Conservation (phyloP, 345 rosid genomes). For the Dipteronia dyeriana region DNA sequence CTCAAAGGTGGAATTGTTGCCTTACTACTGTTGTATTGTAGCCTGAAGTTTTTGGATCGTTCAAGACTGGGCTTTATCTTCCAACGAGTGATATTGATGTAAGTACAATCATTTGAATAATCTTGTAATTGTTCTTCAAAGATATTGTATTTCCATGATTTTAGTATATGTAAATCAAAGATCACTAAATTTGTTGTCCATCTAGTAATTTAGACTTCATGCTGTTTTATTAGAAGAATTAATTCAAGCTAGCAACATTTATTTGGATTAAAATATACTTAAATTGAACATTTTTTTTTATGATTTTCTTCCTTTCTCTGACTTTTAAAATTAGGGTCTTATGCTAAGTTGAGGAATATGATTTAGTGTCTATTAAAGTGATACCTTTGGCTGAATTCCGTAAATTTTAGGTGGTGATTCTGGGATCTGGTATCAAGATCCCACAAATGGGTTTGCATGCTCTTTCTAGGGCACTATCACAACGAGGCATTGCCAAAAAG, state of each 20-base stretch:
- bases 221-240: background rate
- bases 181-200: background rate
- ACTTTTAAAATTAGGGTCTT: background rate
- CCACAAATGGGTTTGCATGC: slow-evolving; percentile 81
- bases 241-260: too few species aligned
- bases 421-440: slow-evolving; percentile 66
- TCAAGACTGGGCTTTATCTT: slow-evolving; percentile 82
- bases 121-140: background rate
- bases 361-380: background rate
- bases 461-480: slow-evolving; percentile 80
- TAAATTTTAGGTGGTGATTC: slow-evolving; percentile 69
- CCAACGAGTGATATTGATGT: slow-evolving; percentile 98
- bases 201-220: background rate
- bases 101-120: slow-evolving; percentile 30
- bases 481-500: slow-evolving; percentile 77
- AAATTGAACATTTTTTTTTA: background rate
- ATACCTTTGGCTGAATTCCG: slow-evolving; percentile 8
- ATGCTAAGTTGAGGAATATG: background rate
- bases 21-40: slow-evolving; percentile 32
- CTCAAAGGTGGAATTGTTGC: background rate
- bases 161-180: background rate
- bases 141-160: background rate
- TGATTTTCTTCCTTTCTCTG: background rate
- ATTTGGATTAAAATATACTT: too few species aligned
- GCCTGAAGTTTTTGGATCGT: slow-evolving; percentile 92